Evolutionary conservation across 176 grass and related monocot genomes (phyloP), one percentile per base, ranked within the genome.

Genomic region (Musa troglodytarum): DNA sequence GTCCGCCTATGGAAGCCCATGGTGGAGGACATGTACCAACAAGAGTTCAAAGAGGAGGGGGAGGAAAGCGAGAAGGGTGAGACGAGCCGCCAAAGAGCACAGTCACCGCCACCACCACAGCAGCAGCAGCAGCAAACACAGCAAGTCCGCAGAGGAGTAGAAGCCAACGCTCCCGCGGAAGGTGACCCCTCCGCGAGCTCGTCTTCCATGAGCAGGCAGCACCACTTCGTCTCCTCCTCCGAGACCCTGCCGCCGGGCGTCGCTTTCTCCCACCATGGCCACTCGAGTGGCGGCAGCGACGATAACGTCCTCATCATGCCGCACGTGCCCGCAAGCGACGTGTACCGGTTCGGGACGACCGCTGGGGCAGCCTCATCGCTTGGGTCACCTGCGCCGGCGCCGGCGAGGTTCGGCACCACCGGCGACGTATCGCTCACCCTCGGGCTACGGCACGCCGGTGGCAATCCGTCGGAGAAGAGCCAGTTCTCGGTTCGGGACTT

Each of bases 21-120:
- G 96, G 92, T 99, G 73, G 96, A 99, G 80, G 96, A 99, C 62
- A 99, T 99, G 96, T 95, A 99, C 68, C 96, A 99, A 84, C 91
- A 99, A 72, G 96, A 99, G 77, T 79, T 74, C 77, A 81, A 81
- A 74, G 84, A 85, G 17, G 89, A 73, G 1, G 49, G 17, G 9
- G 77, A 76, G 28, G 84, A 63, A 58, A 77, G 53, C 9, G 86
- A 79, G 19, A 77, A 63, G n/a, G n/a, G 70, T 78, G 34, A 69
- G 50, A 53, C 72, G 76, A 61, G 68, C 66, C 9, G 21, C 43
- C 20, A 43, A 43, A 43, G 34, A 64, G 74, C 71, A 71, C 52
- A 75, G 49, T 58, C 78, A 78, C 54, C 80, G 65, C 49, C 83
- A 64, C 83, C 63, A 14, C 64, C 70, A 43, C 62, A 53, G 7